Percentiles rank a stretch among this genome's conserved stretches.
Evolutionary conservation across 108 stramenopile genomes (phyloP).

Genomic region (Cyclostephanos tholiformis): DNA sequence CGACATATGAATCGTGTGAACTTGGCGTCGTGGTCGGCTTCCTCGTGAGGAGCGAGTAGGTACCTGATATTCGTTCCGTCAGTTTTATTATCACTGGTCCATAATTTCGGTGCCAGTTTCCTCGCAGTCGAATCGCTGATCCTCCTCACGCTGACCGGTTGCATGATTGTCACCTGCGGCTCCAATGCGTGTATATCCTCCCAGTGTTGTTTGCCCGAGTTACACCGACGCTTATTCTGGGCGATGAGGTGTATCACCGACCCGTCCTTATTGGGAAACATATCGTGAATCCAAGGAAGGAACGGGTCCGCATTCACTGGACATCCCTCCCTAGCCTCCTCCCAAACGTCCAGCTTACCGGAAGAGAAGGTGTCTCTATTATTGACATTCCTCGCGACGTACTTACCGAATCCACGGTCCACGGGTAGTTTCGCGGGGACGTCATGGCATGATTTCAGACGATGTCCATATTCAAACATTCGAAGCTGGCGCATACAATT

Average conservation of each 20-base stretch:
- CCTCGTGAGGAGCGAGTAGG: conserved; percentile 57
- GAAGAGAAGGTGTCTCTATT: conserved; percentile 38
- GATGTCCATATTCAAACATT: conserved; percentile 47
- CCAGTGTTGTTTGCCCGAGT: conserved; percentile 55
- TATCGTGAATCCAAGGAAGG: conserved; percentile 80
- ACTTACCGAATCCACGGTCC: conserved; percentile 58
- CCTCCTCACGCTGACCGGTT: conserved; percentile 61
- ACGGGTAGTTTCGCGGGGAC: conserved; percentile 68
- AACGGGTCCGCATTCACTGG: conserved; percentile 78
- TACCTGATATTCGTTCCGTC: conserved; percentile 41
- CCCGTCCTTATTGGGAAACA: conserved; percentile 59
- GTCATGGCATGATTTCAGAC: conserved; percentile 59
- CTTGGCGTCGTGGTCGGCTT: conserved; percentile 56
- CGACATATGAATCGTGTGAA: conserved; percentile 79
- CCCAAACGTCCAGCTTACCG: conserved; percentile 38
- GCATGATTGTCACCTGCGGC: conserved; percentile 76
- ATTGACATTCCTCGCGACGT: conserved; percentile 56
- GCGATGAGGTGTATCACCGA: conserved; percentile 66
- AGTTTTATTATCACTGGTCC: conserved; percentile 30
- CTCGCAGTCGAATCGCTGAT: conserved; percentile 42
- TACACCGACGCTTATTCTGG: conserved; percentile 79
- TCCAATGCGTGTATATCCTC: conserved; percentile 57
- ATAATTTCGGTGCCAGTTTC: conserved; percentile 58
- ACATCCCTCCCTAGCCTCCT: conserved; percentile 64
- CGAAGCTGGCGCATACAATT: conserved; percentile 16